Base-by-base conservation (phyloP, 2,329 filamentous ascomycete genomes). In the Penicillium capsulatum region DNA sequence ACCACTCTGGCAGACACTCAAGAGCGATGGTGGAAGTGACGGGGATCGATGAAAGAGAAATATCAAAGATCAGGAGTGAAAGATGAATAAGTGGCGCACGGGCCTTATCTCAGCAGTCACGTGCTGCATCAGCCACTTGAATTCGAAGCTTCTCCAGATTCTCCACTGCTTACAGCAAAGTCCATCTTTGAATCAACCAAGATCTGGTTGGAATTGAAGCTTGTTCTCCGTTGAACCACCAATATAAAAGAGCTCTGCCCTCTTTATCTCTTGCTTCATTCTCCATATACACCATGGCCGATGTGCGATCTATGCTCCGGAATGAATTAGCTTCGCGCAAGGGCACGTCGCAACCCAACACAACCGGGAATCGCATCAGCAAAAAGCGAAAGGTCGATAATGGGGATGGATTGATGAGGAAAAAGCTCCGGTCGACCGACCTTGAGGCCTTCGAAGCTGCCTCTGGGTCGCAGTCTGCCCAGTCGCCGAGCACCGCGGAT, bases 221-320 rank as follows among this genome's bases (percentile, higher is more conserved):
- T 38, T 17, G n/a, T 40, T 10, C 17, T 32, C 14, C 9, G 4
- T 17, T 15, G 9, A 27, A n/a, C 31, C 24, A 38, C 29, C 9
- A 9, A 22, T 5, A 9, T 22, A 6, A 4, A 19, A 31, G 17
- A 28, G 11, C 26, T 14, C 26, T 4, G 13, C 6, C 26, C n/a
- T 11, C 10, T 6, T n/a, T 14, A 28, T 11, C 26, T 4, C 3
- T 7, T 27, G 14, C 11, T 15, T 8, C 22, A n/a, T 10, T 4
- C 5, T 35, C 13, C 16, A 11, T 24, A 7, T 14, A 36, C 19
- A 51, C 31, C 24, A 91, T 92, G 85, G 75, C 86, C 51, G 86
- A 94, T 64, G 83, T 87, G 17, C 83, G 88, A 54, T 79, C 85
- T 24, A 77, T 94, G 34, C 76, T 94, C 42, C 84, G 86, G 53